Percentiles rank a stretch among this genome's conserved stretches.
These are phyloP conservation scores for Telopea speciosissima DNA, from an alignment of 177 flowering plant genomes.

Conservation along the genomic window DNA sequence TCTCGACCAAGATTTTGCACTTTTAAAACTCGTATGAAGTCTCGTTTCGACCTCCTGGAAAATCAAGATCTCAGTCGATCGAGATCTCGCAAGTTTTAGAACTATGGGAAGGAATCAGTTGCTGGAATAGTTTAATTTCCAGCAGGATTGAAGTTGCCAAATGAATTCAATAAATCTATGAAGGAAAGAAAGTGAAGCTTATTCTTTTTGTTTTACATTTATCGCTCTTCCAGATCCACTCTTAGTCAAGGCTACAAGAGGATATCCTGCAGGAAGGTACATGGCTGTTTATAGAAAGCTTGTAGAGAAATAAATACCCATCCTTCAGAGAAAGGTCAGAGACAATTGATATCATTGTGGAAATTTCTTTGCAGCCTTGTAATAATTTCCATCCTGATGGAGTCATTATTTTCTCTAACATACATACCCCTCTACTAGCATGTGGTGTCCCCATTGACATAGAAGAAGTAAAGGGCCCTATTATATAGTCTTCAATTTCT, in stretches of 20 bases:
- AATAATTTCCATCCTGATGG: conserved; percentile 94
- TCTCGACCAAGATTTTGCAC: too few species aligned
- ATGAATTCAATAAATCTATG: too few species aligned
- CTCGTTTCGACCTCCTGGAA: too few species aligned
- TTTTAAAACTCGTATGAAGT: too few species aligned
- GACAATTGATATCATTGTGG: conserved; percentile 97
- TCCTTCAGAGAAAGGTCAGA: conserved; percentile 98
- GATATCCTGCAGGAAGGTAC: conserved; percentile 52
- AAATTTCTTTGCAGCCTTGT: conserved; percentile 99
- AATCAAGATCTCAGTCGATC: too few species aligned
- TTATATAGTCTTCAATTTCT: conserved; percentile 75
- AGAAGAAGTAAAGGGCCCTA: conserved; percentile 86
- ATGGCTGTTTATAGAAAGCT: conserved; percentile 52
- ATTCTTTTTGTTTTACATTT: not conserved
- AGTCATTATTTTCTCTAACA: conserved; percentile 96
- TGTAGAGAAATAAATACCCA: conserved; percentile 91
- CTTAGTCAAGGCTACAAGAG: conserved; percentile 90
- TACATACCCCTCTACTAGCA: conserved; percentile 95
- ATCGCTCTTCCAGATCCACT: conserved; percentile 59
- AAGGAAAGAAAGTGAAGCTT: not conserved
- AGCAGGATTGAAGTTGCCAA: too few species aligned
- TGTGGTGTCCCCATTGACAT: conserved; percentile 96
- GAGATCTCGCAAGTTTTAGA: too few species aligned
- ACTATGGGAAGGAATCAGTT: too few species aligned
- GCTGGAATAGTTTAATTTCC: too few species aligned